Base-by-base conservation (phyloP, 2,329 filamentous ascomycete species). In the Huntiella omanensis region DNA sequence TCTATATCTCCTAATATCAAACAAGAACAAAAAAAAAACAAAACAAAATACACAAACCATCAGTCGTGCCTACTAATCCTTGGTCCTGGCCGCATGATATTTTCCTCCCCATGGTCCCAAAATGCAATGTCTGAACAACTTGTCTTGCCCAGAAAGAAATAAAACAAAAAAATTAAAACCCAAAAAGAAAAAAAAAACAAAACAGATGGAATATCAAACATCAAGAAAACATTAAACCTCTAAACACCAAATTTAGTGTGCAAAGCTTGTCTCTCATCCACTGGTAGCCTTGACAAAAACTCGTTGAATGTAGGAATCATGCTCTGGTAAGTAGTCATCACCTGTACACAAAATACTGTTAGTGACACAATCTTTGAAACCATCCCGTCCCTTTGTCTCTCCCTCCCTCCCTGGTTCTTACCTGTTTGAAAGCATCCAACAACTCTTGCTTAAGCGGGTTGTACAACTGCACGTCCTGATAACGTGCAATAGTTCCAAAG, bases 401-500 rank as follows among this genome's bases (percentile, higher is more conserved):
- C 22, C 6, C 22, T 28, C 22, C 4, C 22, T 28, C 22, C 22
- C 22, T 8, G 10, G 22, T 43, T 61, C 75, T 66, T 60, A 88
- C 84, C 62, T 80, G 75, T 57, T 83, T 77, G 61, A 93, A 92
- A 35, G 78, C 75, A 46, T 75, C 71, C 48, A 80, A 73, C 45
- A 85, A 66, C 49, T 79, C 75, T 53, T 74, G 70, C 57, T 77
- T 78, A 52, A 74, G 61, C 17, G 75, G 71, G 49, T 67, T 75
- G 49, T 69, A 69, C 46, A 74, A 64, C 50, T 70, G 68, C 51
- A 78, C 71, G 52, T 79, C 73, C 49, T 75, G 74, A 59, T 86
- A 93, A 50, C 73, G 70, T 12, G 88, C 83, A 64, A 96, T 92
- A 48, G 83, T 72, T 44, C 69, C 72, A 60, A 98, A 93, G 63